Evolutionary conservation across 2,329 filamentous ascomycete genomes (phyloP).

Genomic region (Cladosporium phlei): DNA sequence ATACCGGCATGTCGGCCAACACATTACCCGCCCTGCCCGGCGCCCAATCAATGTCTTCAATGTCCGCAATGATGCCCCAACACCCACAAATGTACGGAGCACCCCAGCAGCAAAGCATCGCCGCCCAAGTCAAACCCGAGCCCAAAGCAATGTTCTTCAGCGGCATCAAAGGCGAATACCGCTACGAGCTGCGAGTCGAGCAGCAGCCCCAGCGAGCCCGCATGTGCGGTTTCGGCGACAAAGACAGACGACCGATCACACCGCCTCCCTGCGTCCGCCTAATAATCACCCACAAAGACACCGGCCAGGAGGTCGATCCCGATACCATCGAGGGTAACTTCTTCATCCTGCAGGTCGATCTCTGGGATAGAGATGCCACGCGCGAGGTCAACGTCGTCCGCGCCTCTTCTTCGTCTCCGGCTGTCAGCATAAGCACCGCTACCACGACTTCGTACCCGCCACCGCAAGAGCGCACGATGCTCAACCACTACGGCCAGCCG

Average conservation of each 20-base stretch:
- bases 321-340: constrained; percentile 64
- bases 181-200: constrained; percentile 52
- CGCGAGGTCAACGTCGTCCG: constrained; percentile 65
- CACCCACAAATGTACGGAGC: constrained; percentile 3
- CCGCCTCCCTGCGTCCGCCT: constrained; percentile 88
- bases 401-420: constrained; percentile 60
- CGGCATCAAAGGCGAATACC: constrained; percentile 19
- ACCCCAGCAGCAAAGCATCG: constrained; percentile 12
- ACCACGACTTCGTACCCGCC: constrained; percentile 72
- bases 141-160: constrained; percentile 17
- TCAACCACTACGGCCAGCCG: constrained; percentile 15
- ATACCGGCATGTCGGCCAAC: constrained; percentile 14
- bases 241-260: constrained; percentile 94
- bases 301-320: constrained; percentile 77
- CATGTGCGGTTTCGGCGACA: constrained; percentile 99
- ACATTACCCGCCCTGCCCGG: constrained; percentile 5
- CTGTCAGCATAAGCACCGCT: constrained; percentile 69
- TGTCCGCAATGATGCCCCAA: constrained; percentile 14
- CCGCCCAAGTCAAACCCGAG: constrained; percentile 15
- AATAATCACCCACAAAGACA: constrained; percentile 67
- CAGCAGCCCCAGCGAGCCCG: constrained; percentile 90
- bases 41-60: constrained; percentile 12
- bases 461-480: constrained; percentile 33
- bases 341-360: constrained; percentile 64
- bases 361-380: constrained; percentile 59